Percentiles rank a stretch among this genome's conserved stretches.
Evolutionary conservation across 345 rosid species (phyloP).

Genomic region (Durio zibethinus): DNA sequence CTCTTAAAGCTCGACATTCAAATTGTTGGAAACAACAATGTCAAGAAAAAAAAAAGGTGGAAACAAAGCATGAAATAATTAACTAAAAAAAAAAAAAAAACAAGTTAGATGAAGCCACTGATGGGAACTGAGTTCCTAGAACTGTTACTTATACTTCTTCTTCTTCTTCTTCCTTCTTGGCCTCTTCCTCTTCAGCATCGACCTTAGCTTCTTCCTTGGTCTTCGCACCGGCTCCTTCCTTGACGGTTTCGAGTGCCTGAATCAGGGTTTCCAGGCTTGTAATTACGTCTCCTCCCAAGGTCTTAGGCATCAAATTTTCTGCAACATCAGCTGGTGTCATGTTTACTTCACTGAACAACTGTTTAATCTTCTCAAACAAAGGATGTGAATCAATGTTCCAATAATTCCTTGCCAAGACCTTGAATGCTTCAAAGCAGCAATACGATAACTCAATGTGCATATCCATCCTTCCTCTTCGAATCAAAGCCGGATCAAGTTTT

Average conservation of each 20-base stretch:
- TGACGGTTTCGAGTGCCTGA: constrained; percentile 7
- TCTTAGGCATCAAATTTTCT: constrained; percentile 20
- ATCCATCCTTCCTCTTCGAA: constrained; percentile 47
- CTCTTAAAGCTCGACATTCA: background rate
- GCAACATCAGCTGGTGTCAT: constrained; percentile 23
- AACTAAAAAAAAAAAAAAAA: background rate
- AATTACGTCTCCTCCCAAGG: background rate
- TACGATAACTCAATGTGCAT: constrained; percentile 41
- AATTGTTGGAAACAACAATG: background rate
- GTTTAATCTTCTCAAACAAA: constrained; percentile 17
- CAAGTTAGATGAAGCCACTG: background rate
- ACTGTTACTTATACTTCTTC: background rate
- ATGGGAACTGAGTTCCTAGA: background rate
- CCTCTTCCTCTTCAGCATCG: background rate
- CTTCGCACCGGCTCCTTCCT: background rate
- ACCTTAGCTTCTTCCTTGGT: constrained; percentile 7
- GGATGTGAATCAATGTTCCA: constrained; percentile 28
- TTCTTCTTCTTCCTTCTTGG: background rate
- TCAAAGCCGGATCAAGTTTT: constrained; percentile 43
- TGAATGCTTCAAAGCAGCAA: constrained; percentile 42
- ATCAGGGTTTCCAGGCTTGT: constrained; percentile 14
- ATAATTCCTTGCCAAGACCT: constrained; percentile 37
- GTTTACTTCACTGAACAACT: background rate
- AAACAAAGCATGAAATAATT: background rate
- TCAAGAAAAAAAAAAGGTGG: background rate